These are phyloP conservation scores for Trypanosoma grayi DNA, from an alignment of 208 protist species.

Conservation along the genomic window DNA sequence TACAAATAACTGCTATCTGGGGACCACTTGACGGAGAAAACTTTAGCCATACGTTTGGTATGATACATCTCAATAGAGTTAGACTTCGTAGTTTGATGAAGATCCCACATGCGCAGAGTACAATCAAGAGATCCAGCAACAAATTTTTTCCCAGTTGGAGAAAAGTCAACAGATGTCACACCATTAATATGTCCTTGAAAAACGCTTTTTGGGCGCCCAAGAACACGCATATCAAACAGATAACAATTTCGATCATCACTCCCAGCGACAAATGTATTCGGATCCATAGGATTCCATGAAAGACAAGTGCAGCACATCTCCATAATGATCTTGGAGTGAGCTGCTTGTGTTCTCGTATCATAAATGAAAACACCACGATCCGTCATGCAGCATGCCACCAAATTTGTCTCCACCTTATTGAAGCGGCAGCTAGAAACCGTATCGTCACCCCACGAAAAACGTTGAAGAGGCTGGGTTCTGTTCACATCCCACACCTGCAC, in stretches of 20 bases:
- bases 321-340: conserved; percentile 93
- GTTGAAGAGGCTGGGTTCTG: conserved; percentile 91
- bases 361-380: conserved; percentile 95
- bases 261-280: conserved; percentile 96
- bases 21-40: conserved; percentile 92
- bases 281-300: conserved; percentile 97
- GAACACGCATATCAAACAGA: conserved; percentile 96
- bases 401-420: conserved; percentile 93
- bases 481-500: conserved; percentile 93
- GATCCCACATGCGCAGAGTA: conserved; percentile 94
- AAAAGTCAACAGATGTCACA: conserved; percentile 95
- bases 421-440: conserved; percentile 88
- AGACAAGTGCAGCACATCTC: conserved; percentile 93
- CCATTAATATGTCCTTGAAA: conserved; percentile 96
- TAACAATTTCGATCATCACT: conserved; percentile 98
- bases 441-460: conserved; percentile 94
- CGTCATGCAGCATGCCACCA: conserved; percentile 89
- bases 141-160: conserved; percentile 95
- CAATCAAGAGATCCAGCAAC: conserved; percentile 94
- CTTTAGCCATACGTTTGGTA: conserved; percentile 98
- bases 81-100: conserved; percentile 82
- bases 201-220: conserved; percentile 90
- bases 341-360: conserved; percentile 88
- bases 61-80: conserved; percentile 96
- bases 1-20: conserved; percentile 95